These are phyloP conservation scores for Solanum acaule DNA, from an alignment of 257 asterid species.

Conservation along the genomic window DNA sequence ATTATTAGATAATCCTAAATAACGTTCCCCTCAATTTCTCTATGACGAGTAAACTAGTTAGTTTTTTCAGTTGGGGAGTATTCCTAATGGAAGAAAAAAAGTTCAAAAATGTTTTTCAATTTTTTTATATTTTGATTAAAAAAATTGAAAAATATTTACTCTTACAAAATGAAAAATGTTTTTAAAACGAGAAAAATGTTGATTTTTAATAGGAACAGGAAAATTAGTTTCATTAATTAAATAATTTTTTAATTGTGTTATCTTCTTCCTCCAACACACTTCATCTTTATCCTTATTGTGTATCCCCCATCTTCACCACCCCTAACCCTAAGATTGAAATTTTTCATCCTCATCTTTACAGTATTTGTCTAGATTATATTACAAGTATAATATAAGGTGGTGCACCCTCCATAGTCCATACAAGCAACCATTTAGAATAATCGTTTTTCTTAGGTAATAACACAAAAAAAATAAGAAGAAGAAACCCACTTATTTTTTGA, in stretches of 20 bases:
- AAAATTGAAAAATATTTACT: background rate
- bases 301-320: background rate
- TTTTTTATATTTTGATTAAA: background rate
- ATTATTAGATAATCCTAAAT: background rate
- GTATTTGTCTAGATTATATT: too few species aligned
- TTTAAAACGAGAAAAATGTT: too few species aligned
- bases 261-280: background rate
- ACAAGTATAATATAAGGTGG: too few species aligned
- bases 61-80: background rate
- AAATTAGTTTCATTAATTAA: background rate
- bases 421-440: background rate
- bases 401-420: background rate
- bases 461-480: background rate
- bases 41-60: background rate
- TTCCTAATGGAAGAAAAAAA: background rate
- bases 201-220: background rate
- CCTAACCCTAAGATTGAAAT: too few species aligned
- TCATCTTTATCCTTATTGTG: background rate
- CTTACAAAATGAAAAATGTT: too few species aligned
- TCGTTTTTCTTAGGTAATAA: too few species aligned
- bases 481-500: too few species aligned
- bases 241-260: background rate
- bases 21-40: background rate
- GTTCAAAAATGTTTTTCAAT: too few species aligned
- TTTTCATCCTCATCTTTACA: too few species aligned